These are phyloP conservation scores for Marchantia paleacea DNA, from an alignment of 225 moss, liverwort and hornwort genomes.

Conservation along the genomic window DNA sequence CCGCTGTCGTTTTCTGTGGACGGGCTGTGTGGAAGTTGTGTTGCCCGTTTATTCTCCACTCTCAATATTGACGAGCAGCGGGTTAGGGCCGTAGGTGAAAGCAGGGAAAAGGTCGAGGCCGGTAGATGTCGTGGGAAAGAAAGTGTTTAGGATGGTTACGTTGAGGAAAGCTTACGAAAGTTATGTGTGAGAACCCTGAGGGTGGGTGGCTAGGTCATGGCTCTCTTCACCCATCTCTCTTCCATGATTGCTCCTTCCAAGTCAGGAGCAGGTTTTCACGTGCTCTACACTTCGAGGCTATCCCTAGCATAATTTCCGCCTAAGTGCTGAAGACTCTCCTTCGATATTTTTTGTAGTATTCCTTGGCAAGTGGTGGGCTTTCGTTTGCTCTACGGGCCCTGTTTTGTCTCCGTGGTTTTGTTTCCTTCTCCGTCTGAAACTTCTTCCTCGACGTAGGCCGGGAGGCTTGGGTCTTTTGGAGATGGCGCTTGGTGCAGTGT, in stretches of 20 bases:
- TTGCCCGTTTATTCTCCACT: neutral
- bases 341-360: constrained; percentile 36
- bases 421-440: constrained; percentile 39
- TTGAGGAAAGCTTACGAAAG: neutral
- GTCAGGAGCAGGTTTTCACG: neutral
- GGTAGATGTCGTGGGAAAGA: constrained; percentile 28
- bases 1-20: neutral
- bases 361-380: constrained; percentile 29
- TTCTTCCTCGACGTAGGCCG: constrained; percentile 40
- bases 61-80: neutral
- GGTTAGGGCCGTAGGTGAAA: constrained; percentile 13
- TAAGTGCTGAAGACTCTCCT: constrained; percentile 20
- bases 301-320: neutral
- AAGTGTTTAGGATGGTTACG: constrained; percentile 28
- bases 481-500: constrained; percentile 39
- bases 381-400: constrained; percentile 22
- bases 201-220: neutral
- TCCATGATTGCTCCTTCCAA: neutral
- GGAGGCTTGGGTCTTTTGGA: constrained; percentile 40
- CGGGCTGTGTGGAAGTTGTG: neutral
- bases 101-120: constrained; percentile 28
- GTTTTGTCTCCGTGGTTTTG: constrained; percentile 38
- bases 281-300: neutral
- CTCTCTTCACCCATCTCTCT: neutral
- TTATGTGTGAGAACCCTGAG: neutral